phyloP scores from a whole-genome alignment of 1,139 yeast genomes.

The Kodamaea fungicola region DNA sequence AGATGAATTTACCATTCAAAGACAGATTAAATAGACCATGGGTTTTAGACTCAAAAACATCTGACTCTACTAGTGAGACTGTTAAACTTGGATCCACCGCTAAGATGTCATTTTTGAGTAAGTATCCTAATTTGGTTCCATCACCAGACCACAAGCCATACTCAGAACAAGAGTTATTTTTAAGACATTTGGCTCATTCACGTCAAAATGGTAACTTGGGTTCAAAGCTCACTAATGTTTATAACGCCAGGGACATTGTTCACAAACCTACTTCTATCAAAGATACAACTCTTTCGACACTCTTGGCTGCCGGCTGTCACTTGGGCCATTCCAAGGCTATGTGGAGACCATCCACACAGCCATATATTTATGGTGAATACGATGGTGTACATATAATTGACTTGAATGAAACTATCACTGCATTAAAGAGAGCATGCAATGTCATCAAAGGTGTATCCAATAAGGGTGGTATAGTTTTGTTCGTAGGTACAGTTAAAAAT shows the following conservation, averaged over 20 bases:
- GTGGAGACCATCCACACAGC: slow-evolving; percentile 85
- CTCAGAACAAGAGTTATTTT: slow-evolving; percentile 69
- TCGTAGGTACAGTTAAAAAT: slow-evolving; percentile 80
- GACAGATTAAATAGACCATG: slow-evolving; percentile 37
- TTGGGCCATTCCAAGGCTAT: slow-evolving; percentile 82
- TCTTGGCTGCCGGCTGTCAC: slow-evolving; percentile 92
- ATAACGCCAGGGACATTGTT: slow-evolving; percentile 67
- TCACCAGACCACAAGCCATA: slow-evolving; percentile 50
- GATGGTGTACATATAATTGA: slow-evolving; percentile 88
- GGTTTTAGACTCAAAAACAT: slow-evolving; percentile 11
- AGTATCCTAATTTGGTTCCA: slow-evolving; percentile 41
- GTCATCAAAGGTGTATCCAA: slow-evolving; percentile 78
- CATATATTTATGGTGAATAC: slow-evolving; percentile 82
- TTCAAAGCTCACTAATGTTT: slow-evolving; percentile 58
- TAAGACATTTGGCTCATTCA: slow-evolving; percentile 61
- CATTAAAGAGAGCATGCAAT: slow-evolving; percentile 73
- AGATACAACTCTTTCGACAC: slow-evolving; percentile 60
- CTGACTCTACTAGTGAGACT: slow-evolving; percentile 5
- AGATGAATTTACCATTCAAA: slow-evolving; percentile 32
- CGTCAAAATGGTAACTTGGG: slow-evolving; percentile 57
- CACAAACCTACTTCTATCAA: slow-evolving; percentile 54
- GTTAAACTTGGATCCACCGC: slow-evolving; percentile 28
- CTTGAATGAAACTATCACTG: slow-evolving; percentile 73
- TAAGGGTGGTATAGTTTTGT: slow-evolving; percentile 81
- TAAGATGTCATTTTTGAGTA: slow-evolving; percentile 26